phyloP scores from a whole-genome alignment of 768 basidiomycete species.

The Lentinula edodes region DNA sequence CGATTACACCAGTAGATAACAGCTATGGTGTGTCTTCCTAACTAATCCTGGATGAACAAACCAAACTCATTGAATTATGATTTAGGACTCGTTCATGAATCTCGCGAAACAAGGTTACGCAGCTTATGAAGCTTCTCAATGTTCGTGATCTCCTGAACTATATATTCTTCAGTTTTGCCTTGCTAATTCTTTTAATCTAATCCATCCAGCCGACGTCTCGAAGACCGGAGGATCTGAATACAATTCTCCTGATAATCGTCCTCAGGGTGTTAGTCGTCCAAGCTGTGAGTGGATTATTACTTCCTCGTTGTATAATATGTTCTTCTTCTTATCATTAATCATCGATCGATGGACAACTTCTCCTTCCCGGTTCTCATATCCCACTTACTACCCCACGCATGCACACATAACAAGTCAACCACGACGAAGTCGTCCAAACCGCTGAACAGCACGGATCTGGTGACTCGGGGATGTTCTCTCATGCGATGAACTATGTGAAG shows the following conservation, averaged over 20 bases:
- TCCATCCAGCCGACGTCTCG: conserved; percentile 30
- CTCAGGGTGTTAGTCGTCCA: conserved; percentile 14
- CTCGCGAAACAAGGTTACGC: conserved; percentile 64
- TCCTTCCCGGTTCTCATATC: neutral
- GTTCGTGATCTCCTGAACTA: conserved; percentile 19
- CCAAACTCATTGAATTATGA: too few species aligned
- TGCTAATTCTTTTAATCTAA: conserved; percentile 8
- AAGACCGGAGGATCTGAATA: conserved; percentile 65
- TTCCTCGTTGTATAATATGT: neutral
- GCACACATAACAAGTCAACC: conserved; percentile 42
- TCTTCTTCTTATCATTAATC: neutral
- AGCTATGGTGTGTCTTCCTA: too few species aligned
- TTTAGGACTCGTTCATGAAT: conserved; percentile 56
- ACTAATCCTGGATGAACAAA: too few species aligned
- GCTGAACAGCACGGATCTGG: conserved; percentile 55
- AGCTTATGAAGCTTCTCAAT: conserved; percentile 46
- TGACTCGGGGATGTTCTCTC: conserved; percentile 49
- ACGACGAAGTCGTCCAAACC: conserved; percentile 52
- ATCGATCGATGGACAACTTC: conserved; percentile 6
- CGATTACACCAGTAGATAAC: too few species aligned
- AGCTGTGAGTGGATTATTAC: conserved; percentile 8
- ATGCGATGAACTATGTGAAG: conserved; percentile 47
- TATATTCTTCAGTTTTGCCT: neutral
- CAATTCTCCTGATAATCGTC: conserved; percentile 48
- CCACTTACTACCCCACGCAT: neutral